Percentiles rank a stretch among this genome's conserved stretches.
These are phyloP conservation scores for Massarina eburnea DNA, from an alignment of 2,329 filamentous ascomycete genomes.

Conservation along the genomic window DNA sequence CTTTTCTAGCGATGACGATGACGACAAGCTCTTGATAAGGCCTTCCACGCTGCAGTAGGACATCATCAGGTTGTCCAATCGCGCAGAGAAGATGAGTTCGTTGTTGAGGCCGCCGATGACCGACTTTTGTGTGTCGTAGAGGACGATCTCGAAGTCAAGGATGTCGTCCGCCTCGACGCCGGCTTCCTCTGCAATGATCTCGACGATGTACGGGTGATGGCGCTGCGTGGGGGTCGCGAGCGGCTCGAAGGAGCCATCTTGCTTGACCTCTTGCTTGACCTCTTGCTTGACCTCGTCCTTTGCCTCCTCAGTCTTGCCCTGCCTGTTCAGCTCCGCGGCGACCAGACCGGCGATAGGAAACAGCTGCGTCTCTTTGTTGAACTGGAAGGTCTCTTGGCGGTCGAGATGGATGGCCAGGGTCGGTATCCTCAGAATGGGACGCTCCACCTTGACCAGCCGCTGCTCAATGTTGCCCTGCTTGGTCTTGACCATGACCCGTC, in stretches of 20 bases:
- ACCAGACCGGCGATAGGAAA: conserved; percentile 91
- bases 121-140: conserved; percentile 93
- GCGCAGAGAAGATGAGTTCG: conserved; percentile 94
- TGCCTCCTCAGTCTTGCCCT: conserved; percentile 56
- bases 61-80: conserved; percentile 95
- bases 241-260: conserved; percentile 63
- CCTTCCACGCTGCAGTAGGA: conserved; percentile 89
- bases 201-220: conserved; percentile 85
- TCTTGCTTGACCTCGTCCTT: conserved; percentile 37
- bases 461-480: conserved; percentile 74
- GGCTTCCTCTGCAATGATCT: conserved; percentile 80
- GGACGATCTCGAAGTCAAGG: conserved; percentile 92
- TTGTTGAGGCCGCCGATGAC: conserved; percentile 87
- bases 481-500: conserved; percentile 78
- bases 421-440: conserved; percentile 87
- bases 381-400: conserved; percentile 80
- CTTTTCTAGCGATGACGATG: conserved; percentile 65
- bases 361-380: conserved; percentile 96
- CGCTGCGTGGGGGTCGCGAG: conserved; percentile 76
- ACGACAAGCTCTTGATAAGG: conserved; percentile 75
- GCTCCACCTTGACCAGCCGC: conserved; percentile 86
- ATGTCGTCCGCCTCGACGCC: conserved; percentile 71
- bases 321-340: conserved; percentile 83
- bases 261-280: conserved; percentile 41
- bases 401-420: conserved; percentile 94